Conservation (phyloP, 768 basidiomycete species). For the Scleroderma bovista region DNA sequence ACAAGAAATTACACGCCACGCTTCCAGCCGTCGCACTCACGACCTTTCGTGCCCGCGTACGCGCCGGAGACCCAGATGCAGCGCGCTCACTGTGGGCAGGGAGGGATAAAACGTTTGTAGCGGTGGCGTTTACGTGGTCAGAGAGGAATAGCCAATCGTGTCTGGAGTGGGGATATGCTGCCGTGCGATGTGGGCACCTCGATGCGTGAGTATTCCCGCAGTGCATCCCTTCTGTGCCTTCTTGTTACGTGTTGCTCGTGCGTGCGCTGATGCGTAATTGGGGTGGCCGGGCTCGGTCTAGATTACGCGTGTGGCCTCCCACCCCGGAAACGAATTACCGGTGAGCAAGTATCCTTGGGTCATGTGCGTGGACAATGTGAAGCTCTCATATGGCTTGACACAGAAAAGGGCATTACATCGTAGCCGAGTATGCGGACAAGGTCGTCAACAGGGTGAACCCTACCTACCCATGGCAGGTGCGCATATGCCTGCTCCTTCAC, state of each 20-base stretch:
- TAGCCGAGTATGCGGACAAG: slow-evolving; percentile 64
- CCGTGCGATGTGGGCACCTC: slow-evolving; percentile 66
- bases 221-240: no score
- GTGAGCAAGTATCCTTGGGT: slow-evolving; percentile 34
- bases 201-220: slow-evolving; percentile 53
- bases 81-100: slow-evolving; percentile 64
- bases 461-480: slow-evolving; percentile 69
- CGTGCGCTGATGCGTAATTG: not conserved
- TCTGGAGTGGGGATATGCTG: slow-evolving; percentile 81
- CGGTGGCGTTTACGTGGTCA: slow-evolving; percentile 70
- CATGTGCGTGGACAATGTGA: not conserved
- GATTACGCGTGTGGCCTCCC: slow-evolving; percentile 72
- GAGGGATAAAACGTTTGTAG: slow-evolving; percentile 68
- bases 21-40: slow-evolving; percentile 65
- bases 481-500: slow-evolving; percentile 23
- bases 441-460: slow-evolving; percentile 56
- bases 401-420: slow-evolving; percentile 66
- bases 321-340: slow-evolving; percentile 71
- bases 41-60: slow-evolving; percentile 59
- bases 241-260: no score
- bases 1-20: slow-evolving; percentile 65
- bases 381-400: slow-evolving; percentile 4
- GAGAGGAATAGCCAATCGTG: slow-evolving; percentile 66
- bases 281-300: slow-evolving; percentile 21
- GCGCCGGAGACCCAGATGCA: slow-evolving; percentile 58